phyloP scores from a whole-genome alignment of 305 asterid species.

The Fraxinus greggii region DNA sequence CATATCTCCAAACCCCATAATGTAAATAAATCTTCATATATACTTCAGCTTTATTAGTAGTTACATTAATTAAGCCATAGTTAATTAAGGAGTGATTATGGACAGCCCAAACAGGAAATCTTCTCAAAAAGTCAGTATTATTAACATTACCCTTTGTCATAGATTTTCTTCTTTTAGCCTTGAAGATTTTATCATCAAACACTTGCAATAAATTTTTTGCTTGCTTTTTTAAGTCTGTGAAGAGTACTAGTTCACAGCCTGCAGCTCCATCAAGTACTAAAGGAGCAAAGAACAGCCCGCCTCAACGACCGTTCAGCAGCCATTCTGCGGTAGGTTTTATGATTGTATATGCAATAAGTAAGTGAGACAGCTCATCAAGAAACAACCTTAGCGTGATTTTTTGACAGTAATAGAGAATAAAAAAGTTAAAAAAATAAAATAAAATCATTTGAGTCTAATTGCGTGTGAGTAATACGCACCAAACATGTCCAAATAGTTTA shows the following conservation, averaged over 20 bases:
- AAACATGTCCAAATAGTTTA: background rate
- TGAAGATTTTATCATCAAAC: background rate
- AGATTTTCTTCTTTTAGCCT: background rate
- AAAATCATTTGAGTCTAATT: background rate
- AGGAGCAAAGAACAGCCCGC: constrained; percentile 27
- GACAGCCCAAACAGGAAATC: constrained; percentile 49
- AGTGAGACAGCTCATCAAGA: background rate
- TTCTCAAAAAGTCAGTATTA: constrained; percentile 45
- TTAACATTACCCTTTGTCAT: background rate
- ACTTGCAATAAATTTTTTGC: background rate
- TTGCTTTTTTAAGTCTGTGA: constrained; percentile 25
- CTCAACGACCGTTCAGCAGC: constrained; percentile 42
- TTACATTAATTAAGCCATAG: constrained; percentile 16
- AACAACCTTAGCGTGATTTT: background rate
- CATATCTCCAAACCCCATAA: constrained; percentile 45
- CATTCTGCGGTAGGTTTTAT: constrained; percentile 41
- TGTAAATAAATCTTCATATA: constrained; percentile 25
- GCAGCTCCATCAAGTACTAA: constrained; percentile 27
- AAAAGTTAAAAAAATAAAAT: background rate
- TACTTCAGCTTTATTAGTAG: constrained; percentile 23
- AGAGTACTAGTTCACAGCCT: constrained; percentile 28
- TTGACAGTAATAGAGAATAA: background rate
- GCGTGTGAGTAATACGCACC: background rate
- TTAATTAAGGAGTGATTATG: constrained; percentile 32
- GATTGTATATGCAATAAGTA: background rate